A percentile compares a stretch with the other conserved stretches of the same genome.
Conservation (phyloP, 2,329 filamentous ascomycete species). For the Aspergillus sp. region DNA sequence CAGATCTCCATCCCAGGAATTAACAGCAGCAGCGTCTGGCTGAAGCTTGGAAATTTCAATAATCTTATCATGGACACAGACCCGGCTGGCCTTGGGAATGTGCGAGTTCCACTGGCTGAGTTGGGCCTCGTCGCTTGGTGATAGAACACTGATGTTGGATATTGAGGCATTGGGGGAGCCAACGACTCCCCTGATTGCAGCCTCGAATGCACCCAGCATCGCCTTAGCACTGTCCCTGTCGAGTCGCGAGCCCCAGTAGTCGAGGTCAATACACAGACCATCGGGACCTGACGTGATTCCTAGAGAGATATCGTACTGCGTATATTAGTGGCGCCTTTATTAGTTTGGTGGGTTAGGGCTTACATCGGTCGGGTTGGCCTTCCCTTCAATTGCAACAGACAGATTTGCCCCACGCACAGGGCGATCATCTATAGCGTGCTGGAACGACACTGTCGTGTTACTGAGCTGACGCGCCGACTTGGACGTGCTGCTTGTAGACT, state of each 20-base stretch:
- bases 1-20: conserved; percentile 2
- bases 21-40: background rate
- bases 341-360: too few species aligned
- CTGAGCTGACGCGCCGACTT: background rate
- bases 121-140: background rate
- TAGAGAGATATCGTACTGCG: background rate
- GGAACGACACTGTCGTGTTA: background rate
- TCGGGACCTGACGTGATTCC: background rate
- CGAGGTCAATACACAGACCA: background rate
- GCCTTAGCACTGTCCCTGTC: background rate
- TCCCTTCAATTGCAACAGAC: background rate
- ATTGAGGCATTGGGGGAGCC: background rate
- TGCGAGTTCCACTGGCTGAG: background rate
- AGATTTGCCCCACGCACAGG: background rate
- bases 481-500: background rate
- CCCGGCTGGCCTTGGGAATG: background rate
- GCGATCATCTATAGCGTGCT: background rate
- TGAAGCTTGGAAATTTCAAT: background rate
- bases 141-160: background rate
- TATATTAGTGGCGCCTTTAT: too few species aligned
- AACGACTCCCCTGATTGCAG: background rate
- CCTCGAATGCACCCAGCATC: background rate
- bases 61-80: background rate
- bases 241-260: background rate
- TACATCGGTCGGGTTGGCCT: background rate